Evolutionary conservation across 2,329 filamentous ascomycete genomes (phyloP).

Genomic region (Cryphonectria nitschkei): DNA sequence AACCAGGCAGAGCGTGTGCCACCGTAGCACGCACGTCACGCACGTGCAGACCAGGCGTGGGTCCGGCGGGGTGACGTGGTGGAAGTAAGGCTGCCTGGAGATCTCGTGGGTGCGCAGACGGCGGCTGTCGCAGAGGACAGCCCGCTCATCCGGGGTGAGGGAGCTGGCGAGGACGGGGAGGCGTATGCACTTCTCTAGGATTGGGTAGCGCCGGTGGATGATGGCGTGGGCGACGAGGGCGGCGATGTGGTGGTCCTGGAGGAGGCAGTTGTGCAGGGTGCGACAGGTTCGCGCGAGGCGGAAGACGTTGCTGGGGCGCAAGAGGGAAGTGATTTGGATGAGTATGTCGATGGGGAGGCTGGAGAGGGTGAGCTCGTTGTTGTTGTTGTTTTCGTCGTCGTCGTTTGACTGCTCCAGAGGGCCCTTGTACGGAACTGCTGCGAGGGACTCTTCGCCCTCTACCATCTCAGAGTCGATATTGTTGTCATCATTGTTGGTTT

Average conservation of each 20-base stretch:
- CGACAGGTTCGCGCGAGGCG: conserved; percentile 47
- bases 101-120: conserved; percentile 49
- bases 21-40: conserved; percentile 57
- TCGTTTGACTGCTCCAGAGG: too few relatives aligned
- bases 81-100: conserved; percentile 56
- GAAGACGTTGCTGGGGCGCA: conserved; percentile 56
- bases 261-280: conserved; percentile 48
- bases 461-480: neutral
- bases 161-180: conserved; percentile 50
- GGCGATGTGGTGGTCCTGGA: conserved; percentile 41
- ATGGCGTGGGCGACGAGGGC: conserved; percentile 47
- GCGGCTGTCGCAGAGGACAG: conserved; percentile 44
- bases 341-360: conserved; percentile 58
- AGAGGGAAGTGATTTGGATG: conserved; percentile 48
- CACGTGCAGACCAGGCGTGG: conserved; percentile 57
- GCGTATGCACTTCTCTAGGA: conserved; percentile 55
- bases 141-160: conserved; percentile 41
- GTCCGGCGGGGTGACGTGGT: conserved; percentile 54
- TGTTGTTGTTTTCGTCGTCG: conserved; percentile 39
- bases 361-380: conserved; percentile 42
- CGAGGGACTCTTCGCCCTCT: too few relatives aligned
- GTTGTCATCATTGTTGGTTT: neutral
- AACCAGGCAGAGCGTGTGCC: conserved; percentile 58
- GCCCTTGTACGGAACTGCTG: too few relatives aligned
- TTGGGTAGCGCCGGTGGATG: conserved; percentile 50